phyloP scores from a whole-genome alignment of 2,329 filamentous ascomycete genomes.

The Tolypocladium inflatum region DNA sequence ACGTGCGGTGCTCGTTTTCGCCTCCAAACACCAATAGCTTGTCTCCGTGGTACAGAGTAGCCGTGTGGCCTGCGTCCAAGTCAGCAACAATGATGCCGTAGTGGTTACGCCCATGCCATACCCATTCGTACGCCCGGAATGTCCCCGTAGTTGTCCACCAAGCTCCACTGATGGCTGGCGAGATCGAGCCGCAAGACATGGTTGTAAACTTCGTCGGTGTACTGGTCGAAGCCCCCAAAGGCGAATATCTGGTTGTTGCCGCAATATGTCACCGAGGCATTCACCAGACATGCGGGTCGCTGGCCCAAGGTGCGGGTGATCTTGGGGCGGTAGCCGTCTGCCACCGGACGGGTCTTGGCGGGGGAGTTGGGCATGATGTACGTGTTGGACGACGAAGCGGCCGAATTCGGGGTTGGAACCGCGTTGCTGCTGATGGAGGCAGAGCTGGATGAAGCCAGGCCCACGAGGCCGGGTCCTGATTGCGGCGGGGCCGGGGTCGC shows the following conservation, averaged over 20 bases:
- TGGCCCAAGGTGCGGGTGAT: slow-evolving; percentile 71
- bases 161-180: slow-evolving; percentile 79
- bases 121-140: slow-evolving; percentile 97
- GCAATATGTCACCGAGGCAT: slow-evolving; percentile 97
- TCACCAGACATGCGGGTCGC: slow-evolving; percentile 88
- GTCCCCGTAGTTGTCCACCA: slow-evolving; percentile 97
- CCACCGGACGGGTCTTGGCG: slow-evolving; percentile 51
- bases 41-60: slow-evolving; percentile 84
- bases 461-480: slow-evolving; percentile 9
- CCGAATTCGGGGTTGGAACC: slow-evolving; percentile 13
- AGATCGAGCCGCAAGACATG: slow-evolving; percentile 88
- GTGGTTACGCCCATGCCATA: slow-evolving; percentile 20
- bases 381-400: slow-evolving; percentile 49
- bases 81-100: slow-evolving; percentile 2
- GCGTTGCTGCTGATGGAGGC: slow-evolving; percentile 11
- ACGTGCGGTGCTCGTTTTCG: slow-evolving; percentile 94
- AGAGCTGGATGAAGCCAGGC: slow-evolving; percentile 16
- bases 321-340: slow-evolving; percentile 74
- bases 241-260: slow-evolving; percentile 96
- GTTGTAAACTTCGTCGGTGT: slow-evolving; percentile 98
- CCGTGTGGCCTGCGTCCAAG: slow-evolving; percentile 67
- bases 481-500: slow-evolving; percentile 17
- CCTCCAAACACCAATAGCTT: slow-evolving; percentile 97
- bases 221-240: slow-evolving; percentile 97
- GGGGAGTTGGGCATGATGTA: slow-evolving; percentile 90